Evolutionary conservation across 208 protist species (phyloP), one percentile per base, ranked within the genome.

Genomic region (Phytomonas serpens): DNA sequence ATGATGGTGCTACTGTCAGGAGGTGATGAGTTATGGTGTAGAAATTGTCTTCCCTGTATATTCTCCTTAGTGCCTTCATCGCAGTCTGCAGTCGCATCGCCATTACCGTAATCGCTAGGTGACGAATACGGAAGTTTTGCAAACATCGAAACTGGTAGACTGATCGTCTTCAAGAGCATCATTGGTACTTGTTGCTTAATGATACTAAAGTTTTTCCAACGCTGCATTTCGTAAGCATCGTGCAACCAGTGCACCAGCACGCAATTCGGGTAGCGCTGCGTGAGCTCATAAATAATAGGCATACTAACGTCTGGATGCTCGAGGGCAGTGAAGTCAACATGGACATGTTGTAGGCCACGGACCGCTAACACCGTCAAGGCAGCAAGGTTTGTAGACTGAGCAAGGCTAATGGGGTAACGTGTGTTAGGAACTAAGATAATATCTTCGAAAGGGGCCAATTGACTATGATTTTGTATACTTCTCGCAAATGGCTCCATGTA

Each of bases 371-470:
- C 81, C 64, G 92, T 80, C 19, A 96, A 65, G 5, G 92, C 92
- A 7, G 92, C 92, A 33, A 96, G 77, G 74, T 96, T 89, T 30
- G 85, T 88, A 10, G 91, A 96, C 40, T 86, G 80, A 19, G 82
- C 81, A 38, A 94, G 73, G 23, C 80, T 85, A 10, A 93, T 86
- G 10, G 92, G 92, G 76, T 89, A 89, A 23, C 85, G 86, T 13
- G 89, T 93, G 78, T 96, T 93, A 61, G 92, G 92, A 57, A 96
- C 79, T 33, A 96, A 69, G 73, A 96, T 93, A 64, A 96, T 75
- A 57, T 94, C 77, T 11, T 96, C 92, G 57, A 96, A 93, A 19
- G 91, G 91, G 7, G 83, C 79, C 31, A 91, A 76, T 57, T 89
- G 80, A 51, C 88, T 94, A 74, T 88, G 80, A 34, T 77, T 75